Base-by-base conservation (phyloP, 257 asterid species). In the Knoxia roxburghii region DNA sequence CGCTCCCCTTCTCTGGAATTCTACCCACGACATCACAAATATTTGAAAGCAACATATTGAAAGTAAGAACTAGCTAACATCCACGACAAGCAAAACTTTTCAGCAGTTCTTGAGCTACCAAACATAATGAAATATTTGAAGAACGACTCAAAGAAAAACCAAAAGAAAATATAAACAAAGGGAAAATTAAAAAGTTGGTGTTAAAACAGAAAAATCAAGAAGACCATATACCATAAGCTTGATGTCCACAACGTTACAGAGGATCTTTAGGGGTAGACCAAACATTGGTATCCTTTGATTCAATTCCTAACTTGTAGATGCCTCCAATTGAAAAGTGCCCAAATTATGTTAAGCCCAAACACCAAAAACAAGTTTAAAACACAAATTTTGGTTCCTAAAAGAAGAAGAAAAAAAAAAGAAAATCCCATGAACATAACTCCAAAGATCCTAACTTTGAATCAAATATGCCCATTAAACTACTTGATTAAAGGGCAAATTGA, bases 301-400 rank as follows among this genome's bases (percentile, higher is more conserved):
- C 68, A 90, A 49, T 68, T 90, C 99, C 76, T 88, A 87, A 83
- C 90, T 88, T 26, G 97, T 87, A 35, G 99, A 94, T 67, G 97
- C 96, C 76, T 85, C 99, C 90, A 94, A 78, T 97, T 94, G 77
- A 72, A 76, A 60, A 66, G 49, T 20, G 48, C 12, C 65, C 64
- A 56, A 73, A 67, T 26, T 50, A 74, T 70, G 73, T 46, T 61
- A 63, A 70, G 45, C 39, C 53, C 77, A 65, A 64, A 18, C n/a
- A n/a, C n/a, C n/a, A 52, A n/a, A 6, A 61, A 30, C 4, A 64
- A 52, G 43, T 14, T 27, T 32, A 23, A 32, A 54, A 20, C 30
- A 27, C 35, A 54, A 33, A 53, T 33, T 39, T 49, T 7, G 41
- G 13, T 37, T 61, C n/a, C n/a, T n/a, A n/a, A n/a, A n/a, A n/a